Percentiles rank a stretch among this genome's conserved stretches.
Evolutionary conservation across 257 asterid species (phyloP).

Genomic region (Solanum pennellii): DNA sequence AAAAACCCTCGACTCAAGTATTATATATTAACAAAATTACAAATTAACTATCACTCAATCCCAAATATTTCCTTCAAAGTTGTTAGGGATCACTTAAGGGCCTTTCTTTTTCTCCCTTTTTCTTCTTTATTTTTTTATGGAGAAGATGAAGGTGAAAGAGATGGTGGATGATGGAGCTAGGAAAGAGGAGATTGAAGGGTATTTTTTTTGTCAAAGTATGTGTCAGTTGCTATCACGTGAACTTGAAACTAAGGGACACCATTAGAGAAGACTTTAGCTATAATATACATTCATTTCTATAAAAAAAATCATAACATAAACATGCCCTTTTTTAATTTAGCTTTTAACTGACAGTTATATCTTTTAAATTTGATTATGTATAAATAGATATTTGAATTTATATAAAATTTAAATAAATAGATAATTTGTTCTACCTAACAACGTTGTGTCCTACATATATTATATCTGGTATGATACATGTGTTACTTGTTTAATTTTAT

Average conservation of each 20-base stretch:
- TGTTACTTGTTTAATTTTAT: too few relatives aligned
- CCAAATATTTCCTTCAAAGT: not conserved
- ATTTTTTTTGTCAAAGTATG: not conserved
- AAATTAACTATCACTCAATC: not conserved
- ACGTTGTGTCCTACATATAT: not conserved
- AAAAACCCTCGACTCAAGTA: fast-evolving
- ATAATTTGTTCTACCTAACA: too few relatives aligned
- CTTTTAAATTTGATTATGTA: too few relatives aligned
- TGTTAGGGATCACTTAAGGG: not conserved
- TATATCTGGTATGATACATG: too few relatives aligned
- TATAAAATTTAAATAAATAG: too few relatives aligned
- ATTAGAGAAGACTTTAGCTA: not conserved
- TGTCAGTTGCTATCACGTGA: not conserved
- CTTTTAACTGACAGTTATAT: too few relatives aligned
- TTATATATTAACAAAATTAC: not conserved
- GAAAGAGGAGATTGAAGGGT: not conserved
- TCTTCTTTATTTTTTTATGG: not conserved
- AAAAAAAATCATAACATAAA: not conserved
- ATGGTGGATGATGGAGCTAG: not conserved
- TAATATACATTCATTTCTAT: not conserved
- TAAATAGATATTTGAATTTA: too few relatives aligned
- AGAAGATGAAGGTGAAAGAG: not conserved
- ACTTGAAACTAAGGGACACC: not conserved
- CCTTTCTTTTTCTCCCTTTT: not conserved
- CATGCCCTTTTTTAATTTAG: not conserved